phyloP scores from a whole-genome alignment of 148 eudicot species.

The Spergularia marina region DNA sequence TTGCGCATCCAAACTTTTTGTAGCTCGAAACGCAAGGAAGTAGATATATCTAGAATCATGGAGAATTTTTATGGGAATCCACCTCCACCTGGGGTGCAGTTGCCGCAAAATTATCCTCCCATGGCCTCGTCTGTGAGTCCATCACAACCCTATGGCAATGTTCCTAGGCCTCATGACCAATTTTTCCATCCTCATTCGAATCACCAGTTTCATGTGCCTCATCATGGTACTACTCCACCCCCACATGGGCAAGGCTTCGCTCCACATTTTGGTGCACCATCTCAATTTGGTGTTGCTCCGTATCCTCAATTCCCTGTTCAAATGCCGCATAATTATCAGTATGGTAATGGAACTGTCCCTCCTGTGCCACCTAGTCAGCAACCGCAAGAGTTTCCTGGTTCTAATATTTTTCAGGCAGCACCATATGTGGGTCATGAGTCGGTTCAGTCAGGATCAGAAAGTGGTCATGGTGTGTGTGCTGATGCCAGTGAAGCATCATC shows the following conservation, averaged over 20 bases:
- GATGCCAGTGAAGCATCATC: constrained; percentile 24
- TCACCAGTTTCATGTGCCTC: constrained; percentile 34
- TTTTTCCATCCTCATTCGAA: constrained; percentile 30
- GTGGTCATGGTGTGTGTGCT: constrained; percentile 13
- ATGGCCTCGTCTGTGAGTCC: constrained; percentile 20
- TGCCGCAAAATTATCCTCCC: constrained; percentile 29
- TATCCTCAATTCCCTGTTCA: constrained; percentile 35
- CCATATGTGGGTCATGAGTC: constrained; percentile 23
- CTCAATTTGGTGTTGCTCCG: constrained; percentile 34
- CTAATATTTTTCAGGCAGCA: constrained; percentile 13
- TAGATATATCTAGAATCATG: constrained; percentile 31
- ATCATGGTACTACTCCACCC: constrained; percentile 27
- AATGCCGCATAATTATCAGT: constrained; percentile 36
- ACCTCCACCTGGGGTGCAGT: constrained; percentile 74
- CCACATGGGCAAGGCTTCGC: constrained; percentile 34
- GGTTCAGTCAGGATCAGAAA: constrained; percentile 26
- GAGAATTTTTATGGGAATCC: constrained; percentile 49
- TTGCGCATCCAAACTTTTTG: background rate
- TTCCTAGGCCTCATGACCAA: constrained; percentile 32
- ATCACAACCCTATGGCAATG: constrained; percentile 41
- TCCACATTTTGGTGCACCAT: constrained; percentile 31
- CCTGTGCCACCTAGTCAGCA: constrained; percentile 34
- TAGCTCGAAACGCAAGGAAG: background rate
- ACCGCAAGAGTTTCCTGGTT: constrained; percentile 29
- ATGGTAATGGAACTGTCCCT: constrained; percentile 28